A percentile compares a stretch with the other conserved stretches of the same genome.
phyloP scores from a whole-genome alignment of 2,329 filamentous ascomycete genomes.

The Colletotrichum falcatum region DNA sequence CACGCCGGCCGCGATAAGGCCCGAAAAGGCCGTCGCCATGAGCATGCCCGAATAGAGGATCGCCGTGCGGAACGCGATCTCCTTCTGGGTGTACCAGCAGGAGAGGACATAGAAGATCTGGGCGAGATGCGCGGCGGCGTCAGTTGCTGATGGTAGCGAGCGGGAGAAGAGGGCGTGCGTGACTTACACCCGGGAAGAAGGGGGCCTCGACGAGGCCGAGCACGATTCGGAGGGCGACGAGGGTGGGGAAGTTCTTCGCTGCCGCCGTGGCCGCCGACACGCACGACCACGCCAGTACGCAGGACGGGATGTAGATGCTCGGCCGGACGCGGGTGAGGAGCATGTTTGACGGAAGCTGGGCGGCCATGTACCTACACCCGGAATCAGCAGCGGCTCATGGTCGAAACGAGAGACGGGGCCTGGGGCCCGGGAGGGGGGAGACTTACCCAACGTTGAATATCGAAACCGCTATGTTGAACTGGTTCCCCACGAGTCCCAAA shows the following conservation, averaged over 20 bases:
- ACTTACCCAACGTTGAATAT: conserved; percentile 37
- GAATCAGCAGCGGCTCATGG: not conserved
- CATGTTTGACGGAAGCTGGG: conserved; percentile 45
- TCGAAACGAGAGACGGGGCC: not conserved
- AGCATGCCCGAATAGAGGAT: conserved; percentile 41
- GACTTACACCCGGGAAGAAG: conserved; percentile 38
- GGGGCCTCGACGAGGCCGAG: conserved; percentile 38
- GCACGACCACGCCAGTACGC: conserved; percentile 40
- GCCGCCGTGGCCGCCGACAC: conserved; percentile 40
- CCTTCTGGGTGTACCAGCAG: conserved; percentile 40
- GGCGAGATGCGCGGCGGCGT: not conserved
- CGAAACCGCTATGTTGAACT: conserved; percentile 37
- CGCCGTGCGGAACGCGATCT: conserved; percentile 36
- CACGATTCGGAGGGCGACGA: conserved; percentile 28
- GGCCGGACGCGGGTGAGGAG: conserved; percentile 42
- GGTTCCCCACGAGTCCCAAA: conserved; percentile 34
- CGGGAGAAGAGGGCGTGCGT: not conserved
- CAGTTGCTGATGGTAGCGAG: not conserved
- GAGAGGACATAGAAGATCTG: conserved; percentile 43
- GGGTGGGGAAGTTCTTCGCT: conserved; percentile 26
- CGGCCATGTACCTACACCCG: conserved; percentile 39
- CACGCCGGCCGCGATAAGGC: conserved; percentile 58
- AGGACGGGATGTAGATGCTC: conserved; percentile 43
- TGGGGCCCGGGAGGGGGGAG: too few relatives aligned
- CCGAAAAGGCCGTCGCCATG: conserved; percentile 53